These are phyloP conservation scores for Oropetium thomaeum DNA, from an alignment of 176 grass and related monocot species.

Conservation along the genomic window DNA sequence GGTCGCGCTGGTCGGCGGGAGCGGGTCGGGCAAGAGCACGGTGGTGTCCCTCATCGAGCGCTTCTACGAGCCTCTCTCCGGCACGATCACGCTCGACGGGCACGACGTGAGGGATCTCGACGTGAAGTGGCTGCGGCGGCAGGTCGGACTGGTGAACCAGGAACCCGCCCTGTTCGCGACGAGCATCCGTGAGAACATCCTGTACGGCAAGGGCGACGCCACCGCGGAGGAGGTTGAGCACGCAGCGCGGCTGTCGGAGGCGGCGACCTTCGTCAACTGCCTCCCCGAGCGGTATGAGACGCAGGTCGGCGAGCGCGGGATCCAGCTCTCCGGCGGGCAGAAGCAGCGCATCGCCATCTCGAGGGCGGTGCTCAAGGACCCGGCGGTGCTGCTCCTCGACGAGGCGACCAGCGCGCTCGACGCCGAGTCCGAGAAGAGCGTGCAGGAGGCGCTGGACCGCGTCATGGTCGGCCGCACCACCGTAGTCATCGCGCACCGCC, in stretches of 20 bases:
- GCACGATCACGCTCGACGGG: conserved; percentile 60
- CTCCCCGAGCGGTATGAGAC: conserved; percentile 84
- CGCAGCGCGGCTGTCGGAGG: conserved; percentile 86
- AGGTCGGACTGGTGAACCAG: conserved; percentile 93
- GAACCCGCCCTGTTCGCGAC: conserved; percentile 96
- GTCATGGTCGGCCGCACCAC: conserved; percentile 96
- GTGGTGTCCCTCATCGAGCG: conserved; percentile 91
- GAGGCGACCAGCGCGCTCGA: conserved; percentile 92
- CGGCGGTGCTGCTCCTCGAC: conserved; percentile 86
- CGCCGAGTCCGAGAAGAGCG: conserved; percentile 92
- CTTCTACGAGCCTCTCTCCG: conserved; percentile 82
- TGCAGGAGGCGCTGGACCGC: conserved; percentile 88
- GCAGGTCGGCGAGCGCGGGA: conserved; percentile 92
- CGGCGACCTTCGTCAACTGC: conserved; percentile 80
- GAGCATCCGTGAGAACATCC: conserved; percentile 94
- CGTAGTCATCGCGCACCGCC: conserved; percentile 82
- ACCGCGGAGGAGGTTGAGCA: conserved; percentile 65
- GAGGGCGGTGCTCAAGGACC: conserved; percentile 87
- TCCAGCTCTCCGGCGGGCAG: conserved; percentile 91
- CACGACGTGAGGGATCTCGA: conserved; percentile 76
- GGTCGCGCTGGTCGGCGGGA: conserved; percentile 80
- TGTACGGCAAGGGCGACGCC: conserved; percentile 83
- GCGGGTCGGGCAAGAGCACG: conserved; percentile 96
- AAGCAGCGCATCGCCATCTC: conserved; percentile 96
- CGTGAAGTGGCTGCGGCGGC: conserved; percentile 80